Evolutionary conservation across 768 basidiomycete genomes (phyloP), one percentile per base, ranked within the genome.

Genomic region (Sporobolomyces pararoseus): DNA sequence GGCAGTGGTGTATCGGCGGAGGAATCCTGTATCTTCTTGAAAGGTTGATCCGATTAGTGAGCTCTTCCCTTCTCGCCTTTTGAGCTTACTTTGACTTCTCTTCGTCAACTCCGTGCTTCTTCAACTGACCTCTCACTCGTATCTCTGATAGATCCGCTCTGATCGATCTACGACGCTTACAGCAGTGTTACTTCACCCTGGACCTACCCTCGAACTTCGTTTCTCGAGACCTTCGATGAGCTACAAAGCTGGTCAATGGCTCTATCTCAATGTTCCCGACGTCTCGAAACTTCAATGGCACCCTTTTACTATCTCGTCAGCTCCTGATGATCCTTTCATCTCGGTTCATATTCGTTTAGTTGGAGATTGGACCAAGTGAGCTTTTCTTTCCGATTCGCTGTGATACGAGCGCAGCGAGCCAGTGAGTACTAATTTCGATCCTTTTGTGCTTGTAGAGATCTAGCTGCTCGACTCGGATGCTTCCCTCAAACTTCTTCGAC

Each of bases 261-360:
- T 93, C 32, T 94, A 91, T 82, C 81, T 93, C 73, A 88, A 91
- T 76, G 86, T 93, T 19, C 92, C 94, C 4, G 90, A 92, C 51
- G 80, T 96, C 16, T 93, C 91, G 50, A 79, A 76, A 25, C 86
- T 84, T 78, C 91, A 96, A 78, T 97, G 92, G 92, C 93, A 95
- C 80, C 93, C 94, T n/a, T 91, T 93, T 75, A 76, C 76, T 6
- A 76, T 77, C 66, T 75, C 75, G 7, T 66, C 63, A 46, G 91
- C 93, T 19, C 93, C 93, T 4, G 91, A 93, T 75, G 94, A 96
- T 76, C 89, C 91, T 3, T 95, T 91, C 78, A 85, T 96, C 52
- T 91, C 90, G 31, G 80, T 95, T 61, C 93, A 96, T 79, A 88
- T 97, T 76, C 89, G 91, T 78, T 92, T 95, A 82, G 91, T 90